Evolutionary conservation across 2,329 filamentous ascomycete genomes (phyloP).

Genomic region (Cercospora sesami): DNA sequence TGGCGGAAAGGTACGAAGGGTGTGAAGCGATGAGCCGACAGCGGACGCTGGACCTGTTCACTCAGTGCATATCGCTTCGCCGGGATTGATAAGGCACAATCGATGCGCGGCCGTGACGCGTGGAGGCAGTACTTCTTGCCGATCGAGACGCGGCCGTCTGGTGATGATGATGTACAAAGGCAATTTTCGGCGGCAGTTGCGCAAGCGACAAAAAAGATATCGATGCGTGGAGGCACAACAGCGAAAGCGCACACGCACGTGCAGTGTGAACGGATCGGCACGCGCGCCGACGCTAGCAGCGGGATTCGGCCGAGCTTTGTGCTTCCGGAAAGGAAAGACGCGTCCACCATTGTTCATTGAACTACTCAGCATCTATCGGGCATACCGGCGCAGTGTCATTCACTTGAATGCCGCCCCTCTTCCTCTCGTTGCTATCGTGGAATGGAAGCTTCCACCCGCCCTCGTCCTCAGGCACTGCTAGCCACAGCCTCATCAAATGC

Average conservation of each 20-base stretch:
- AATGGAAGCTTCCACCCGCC: slow-evolving; percentile 85
- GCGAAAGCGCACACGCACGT: not conserved
- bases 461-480: slow-evolving; percentile 76
- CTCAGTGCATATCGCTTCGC: not conserved
- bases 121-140: not conserved
- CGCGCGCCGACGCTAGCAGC: not conserved
- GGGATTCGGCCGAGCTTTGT: not conserved
- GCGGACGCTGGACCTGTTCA: not conserved
- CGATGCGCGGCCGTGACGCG: not conserved
- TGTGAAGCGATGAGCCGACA: slow-evolving; percentile 10
- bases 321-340: not conserved
- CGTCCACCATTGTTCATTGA: not conserved
- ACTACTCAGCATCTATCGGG: slow-evolving; percentile 71
- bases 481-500: slow-evolving; percentile 81
- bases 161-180: not conserved
- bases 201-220: not conserved
- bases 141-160: not conserved
- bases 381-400: slow-evolving; percentile 73
- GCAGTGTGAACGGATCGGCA: not conserved
- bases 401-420: slow-evolving; percentile 84
- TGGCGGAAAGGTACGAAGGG: not conserved
- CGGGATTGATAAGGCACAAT: not conserved
- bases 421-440: slow-evolving; percentile 77
- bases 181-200: not conserved
- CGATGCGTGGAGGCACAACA: not conserved